A percentile compares a stretch with the other conserved stretches of the same genome.
phyloP scores from a whole-genome alignment of 73 alveolate genomes.

The Paramecium pentaurelia region DNA sequence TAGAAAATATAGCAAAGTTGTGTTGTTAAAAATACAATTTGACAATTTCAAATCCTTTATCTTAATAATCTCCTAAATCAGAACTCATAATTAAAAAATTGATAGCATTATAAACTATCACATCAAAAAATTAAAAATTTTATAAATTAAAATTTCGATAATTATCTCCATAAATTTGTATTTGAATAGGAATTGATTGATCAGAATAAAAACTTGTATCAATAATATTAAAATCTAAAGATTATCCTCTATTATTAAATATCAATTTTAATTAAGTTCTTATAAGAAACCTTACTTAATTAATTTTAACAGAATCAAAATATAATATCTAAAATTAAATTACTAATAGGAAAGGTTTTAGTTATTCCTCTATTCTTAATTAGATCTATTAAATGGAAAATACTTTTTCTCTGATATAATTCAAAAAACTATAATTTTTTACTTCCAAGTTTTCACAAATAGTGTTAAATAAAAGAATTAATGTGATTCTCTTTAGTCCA shows the following conservation, averaged over 20 bases:
- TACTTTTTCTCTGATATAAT: no score
- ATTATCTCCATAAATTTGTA: neutral
- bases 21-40: no score
- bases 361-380: neutral
- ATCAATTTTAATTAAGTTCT: neutral
- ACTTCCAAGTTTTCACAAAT: neutral
- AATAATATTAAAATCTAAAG: neutral
- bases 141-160: neutral
- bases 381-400: neutral
- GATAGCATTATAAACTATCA: neutral
- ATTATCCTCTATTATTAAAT: neutral
- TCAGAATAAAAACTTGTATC: neutral
- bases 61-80: neutral
- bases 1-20: no score
- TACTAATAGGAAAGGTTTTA: neutral
- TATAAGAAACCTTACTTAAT: neutral
- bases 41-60: no score
- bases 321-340: neutral
- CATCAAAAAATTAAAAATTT: neutral
- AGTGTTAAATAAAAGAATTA: no score
- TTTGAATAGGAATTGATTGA: neutral
- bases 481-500: no score
- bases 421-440: no score
- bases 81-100: neutral
- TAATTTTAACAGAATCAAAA: neutral